Evolutionary conservation across 208 protist species (phyloP).

Genomic region (Wallacemonas rigidus): DNA sequence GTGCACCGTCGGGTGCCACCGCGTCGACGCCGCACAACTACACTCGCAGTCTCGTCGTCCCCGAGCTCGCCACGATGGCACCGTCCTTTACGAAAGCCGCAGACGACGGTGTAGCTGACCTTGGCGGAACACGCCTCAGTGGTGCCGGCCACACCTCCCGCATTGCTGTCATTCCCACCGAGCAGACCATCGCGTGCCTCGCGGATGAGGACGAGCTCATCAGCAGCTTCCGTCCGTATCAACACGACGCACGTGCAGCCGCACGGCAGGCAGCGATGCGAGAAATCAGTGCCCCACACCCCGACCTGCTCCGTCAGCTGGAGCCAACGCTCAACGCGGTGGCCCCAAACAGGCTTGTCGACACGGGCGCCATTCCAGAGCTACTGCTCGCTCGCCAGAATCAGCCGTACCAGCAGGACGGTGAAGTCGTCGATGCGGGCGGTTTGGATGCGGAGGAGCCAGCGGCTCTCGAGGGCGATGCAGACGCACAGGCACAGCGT

Average conservation of each 20-base stretch:
- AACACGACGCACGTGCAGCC: conserved; percentile 57
- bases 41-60: conserved; percentile 38
- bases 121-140: conserved; percentile 60
- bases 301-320: conserved; percentile 63
- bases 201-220: conserved; percentile 80
- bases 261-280: conserved; percentile 45
- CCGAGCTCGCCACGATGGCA: conserved; percentile 63
- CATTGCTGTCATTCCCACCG: conserved; percentile 64
- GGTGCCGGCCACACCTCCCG: conserved; percentile 72
- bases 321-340: conserved; percentile 44
- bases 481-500: not conserved
- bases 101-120: conserved; percentile 53
- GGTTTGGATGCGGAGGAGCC: not conserved
- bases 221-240: conserved; percentile 84
- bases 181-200: conserved; percentile 53
- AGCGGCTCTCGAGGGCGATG: conserved; percentile 12
- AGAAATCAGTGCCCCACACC: conserved; percentile 59
- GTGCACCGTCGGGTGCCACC: not conserved
- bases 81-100: conserved; percentile 76
- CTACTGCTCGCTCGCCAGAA: conserved; percentile 16
- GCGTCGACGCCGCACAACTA: not conserved
- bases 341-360: conserved; percentile 43
- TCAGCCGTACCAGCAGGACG: not conserved
- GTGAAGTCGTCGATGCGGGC: conserved; percentile 9
- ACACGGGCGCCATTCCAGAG: conserved; percentile 58